Conservation (phyloP, 148 eudicot genomes). For the Chenopodium formosanum region DNA sequence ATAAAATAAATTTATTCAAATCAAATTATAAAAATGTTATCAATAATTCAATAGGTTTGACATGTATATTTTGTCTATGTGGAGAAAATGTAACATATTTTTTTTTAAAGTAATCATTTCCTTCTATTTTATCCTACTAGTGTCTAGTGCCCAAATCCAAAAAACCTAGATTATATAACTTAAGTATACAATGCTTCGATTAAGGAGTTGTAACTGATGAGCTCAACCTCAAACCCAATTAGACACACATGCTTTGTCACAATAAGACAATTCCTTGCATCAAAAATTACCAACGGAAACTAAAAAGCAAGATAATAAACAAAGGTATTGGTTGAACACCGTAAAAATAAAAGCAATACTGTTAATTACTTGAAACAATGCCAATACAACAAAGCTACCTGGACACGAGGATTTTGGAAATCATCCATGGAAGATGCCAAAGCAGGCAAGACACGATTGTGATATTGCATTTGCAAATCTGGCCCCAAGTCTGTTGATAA, state of each 20-base stretch:
- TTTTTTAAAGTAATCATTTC: no score
- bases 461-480: conserved; percentile 75
- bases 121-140: background rate
- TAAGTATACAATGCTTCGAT: background rate
- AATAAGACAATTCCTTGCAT: background rate
- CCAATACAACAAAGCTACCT: conserved; percentile 42
- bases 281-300: background rate
- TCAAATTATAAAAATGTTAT: background rate
- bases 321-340: background rate
- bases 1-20: no score
- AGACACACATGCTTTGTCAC: background rate
- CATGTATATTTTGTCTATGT: background rate
- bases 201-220: background rate
- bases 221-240: background rate
- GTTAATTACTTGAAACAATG: background rate
- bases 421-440: conserved; percentile 84
- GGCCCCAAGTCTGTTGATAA: conserved; percentile 90
- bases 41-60: background rate
- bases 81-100: background rate
- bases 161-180: background rate
- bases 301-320: background rate
- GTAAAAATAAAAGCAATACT: background rate
- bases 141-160: background rate
- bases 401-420: conserved; percentile 88
- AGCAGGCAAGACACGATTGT: conserved; percentile 34